Base-by-base conservation (phyloP, 176 grass and related monocot genomes). In the Microstegium vimineum region DNA sequence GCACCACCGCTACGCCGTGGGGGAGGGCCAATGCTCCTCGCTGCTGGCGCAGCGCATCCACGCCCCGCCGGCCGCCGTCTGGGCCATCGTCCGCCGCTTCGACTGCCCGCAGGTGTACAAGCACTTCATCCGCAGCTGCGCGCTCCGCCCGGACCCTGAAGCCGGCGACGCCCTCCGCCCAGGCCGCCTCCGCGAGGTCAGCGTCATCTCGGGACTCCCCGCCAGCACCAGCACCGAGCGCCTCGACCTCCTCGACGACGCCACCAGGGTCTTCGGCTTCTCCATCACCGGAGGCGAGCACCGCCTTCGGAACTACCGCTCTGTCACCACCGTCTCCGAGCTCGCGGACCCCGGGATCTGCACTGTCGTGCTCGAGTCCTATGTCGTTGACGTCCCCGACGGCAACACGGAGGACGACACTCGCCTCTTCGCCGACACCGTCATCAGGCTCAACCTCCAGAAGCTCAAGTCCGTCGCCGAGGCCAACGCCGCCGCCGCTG, bases 381-480 rank as follows among this genome's bases (percentile, higher is more conserved):
- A 34, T 4, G 4, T 34, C 33, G 33, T 34, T 34, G 33, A 4
- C 33, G 33, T 6, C 36, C 36, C 95, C 10, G 86, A 91, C 16
- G 95, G 95, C 32, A 98, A 98, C 81, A 93, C 81, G 56, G 86
- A 91, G 83, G 92, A 98, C 49, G 95, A 98, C 83, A 98, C 95
- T 5, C 87, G 92, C 88, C 90, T 98, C 66, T 98, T 98, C 88
- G 95, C 95, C 20, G 95, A 98, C 83, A 98, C 95, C 45, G 84
- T 95, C 75, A 64, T 98, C 81, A 90, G 84, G 85, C 93, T 98
- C 90, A 98, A 98, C 89, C 95, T 98, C 86, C 95, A 98, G 82
- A 98, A 95, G 90, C 95, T 98, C 88, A 94, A 94, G 65, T 93
- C 88, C 69, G 37, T 98, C 32, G 89, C 95, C 56, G 95, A 93